A percentile compares a stretch with the other conserved stretches of the same genome.
Conservation (phyloP, 139 green algal genomes). For the Chlamydomonas schloesseri region DNA sequence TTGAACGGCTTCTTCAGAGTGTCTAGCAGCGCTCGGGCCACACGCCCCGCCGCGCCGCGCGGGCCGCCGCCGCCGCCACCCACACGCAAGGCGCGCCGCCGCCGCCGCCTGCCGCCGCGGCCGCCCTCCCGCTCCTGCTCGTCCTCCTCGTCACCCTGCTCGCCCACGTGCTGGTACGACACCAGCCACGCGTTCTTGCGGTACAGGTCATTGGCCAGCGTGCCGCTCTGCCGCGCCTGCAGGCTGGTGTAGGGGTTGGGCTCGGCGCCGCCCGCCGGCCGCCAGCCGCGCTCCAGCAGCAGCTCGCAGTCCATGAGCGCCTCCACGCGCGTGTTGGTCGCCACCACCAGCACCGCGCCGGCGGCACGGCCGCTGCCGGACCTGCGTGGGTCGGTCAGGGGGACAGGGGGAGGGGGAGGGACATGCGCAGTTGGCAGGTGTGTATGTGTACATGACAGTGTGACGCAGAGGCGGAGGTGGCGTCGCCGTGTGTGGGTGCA, state of each 20-base stretch:
- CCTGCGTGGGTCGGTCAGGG: too few species aligned
- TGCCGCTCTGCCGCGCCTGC: constrained; percentile 46
- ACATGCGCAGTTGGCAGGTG: too few species aligned
- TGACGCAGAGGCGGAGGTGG: too few species aligned
- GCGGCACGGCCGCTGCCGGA: not conserved
- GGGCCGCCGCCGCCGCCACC: too few species aligned
- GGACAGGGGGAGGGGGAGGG: too few species aligned
- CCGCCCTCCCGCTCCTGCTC: too few species aligned
- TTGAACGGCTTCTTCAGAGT: not conserved
- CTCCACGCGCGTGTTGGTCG: constrained; percentile 49
- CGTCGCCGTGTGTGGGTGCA: too few species aligned
- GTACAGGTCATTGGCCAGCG: constrained; percentile 47
- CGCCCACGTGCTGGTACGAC: not conserved
- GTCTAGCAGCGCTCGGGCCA: not conserved
- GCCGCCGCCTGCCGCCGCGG: not conserved
- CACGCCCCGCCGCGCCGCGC: not conserved
- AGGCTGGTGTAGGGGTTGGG: constrained; percentile 48
- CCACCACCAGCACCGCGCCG: constrained; percentile 22
- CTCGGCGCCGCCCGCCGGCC: not conserved
- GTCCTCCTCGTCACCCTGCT: not conserved
- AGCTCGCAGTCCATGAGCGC: constrained; percentile 39
- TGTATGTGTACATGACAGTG: too few species aligned
- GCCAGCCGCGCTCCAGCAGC: constrained; percentile 12
- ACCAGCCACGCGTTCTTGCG: constrained; percentile 48
- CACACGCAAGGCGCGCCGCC: not conserved